Base-by-base conservation (phyloP, 1,139 yeast genomes). In the Magnusiomyces suaveolens region DNA sequence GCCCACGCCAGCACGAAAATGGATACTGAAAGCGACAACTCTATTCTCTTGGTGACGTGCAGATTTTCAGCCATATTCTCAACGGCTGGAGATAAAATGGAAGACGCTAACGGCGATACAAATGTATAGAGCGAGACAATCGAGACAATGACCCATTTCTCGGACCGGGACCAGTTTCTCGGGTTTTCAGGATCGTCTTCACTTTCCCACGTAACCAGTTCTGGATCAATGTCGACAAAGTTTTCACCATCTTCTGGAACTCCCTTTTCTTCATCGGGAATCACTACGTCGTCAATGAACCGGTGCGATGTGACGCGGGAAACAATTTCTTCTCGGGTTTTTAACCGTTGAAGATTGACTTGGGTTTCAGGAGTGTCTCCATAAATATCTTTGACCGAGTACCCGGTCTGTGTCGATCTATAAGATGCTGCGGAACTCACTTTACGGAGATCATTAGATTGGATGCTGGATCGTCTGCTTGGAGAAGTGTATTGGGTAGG, bases 1-100 rank as follows among this genome's bases (percentile, higher is more conserved):
- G 83, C 82, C 90, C 90, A 58, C 82, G 72, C 39, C 84, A 83
- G 75, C 79, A 84, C n/a, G 84, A 69, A 0, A 1, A 80, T 78
- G 12, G 82, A 74, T 1, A 81, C 87, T 63, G 82, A 88, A 41
- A 75, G 71, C 2, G 81, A 74, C 1, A 81, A 78, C 10, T 72
- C 69, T 63, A 77, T 70, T 0, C 64, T 56, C 43, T 70, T 67
- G 16, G 71, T 63, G 56, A 77, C 75, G 47, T 72, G 67, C 51
- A 80, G 83, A 54, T 77, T 73, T 4, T 70, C 71, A 60, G 71
- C 72, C 39, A 84, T 73, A 20, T 77, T 69, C 59, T 55, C 79
- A 60, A 66, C 77, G 60, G 66, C 85, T 76, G 73, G 75, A 61
- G 71, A 79, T 87, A 71, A 85, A 72, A 72, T 77, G 57, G 75